Percentiles rank a stretch among this genome's conserved stretches.
phyloP scores from a whole-genome alignment of 495 filamentous ascomycete genomes.

The Aspergillus mulundensis region DNA sequence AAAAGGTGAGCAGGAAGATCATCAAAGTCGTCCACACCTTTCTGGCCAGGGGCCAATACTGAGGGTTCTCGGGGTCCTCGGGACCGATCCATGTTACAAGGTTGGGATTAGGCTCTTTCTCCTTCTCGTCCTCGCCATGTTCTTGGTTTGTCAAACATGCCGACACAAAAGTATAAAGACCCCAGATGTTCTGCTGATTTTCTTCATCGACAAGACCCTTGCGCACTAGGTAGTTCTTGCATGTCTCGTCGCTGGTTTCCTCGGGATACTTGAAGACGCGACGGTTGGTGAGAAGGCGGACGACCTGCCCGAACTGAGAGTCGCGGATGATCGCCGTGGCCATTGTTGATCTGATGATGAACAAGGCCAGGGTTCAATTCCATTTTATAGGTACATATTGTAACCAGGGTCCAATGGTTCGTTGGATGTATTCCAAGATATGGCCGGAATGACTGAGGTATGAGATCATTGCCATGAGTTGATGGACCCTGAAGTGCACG shows the following conservation, averaged over 20 bases:
- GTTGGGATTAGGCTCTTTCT: constrained; percentile 16
- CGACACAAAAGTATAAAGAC: background rate
- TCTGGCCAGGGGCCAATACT: constrained; percentile 45
- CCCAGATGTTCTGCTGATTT: background rate
- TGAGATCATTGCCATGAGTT: too few relatives aligned
- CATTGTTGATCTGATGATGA: background rate
- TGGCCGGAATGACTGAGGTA: too few relatives aligned
- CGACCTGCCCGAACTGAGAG: background rate
- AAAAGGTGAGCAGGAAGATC: background rate
- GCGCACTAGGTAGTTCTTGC: background rate
- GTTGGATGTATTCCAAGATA: too few relatives aligned
- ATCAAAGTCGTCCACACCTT: background rate
- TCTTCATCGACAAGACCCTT: background rate
- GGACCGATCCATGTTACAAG: constrained; percentile 53
- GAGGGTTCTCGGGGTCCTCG: constrained; percentile 50
- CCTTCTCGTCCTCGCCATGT: background rate
- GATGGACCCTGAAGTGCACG: too few relatives aligned
- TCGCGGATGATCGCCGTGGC: background rate
- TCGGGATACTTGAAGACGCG: background rate
- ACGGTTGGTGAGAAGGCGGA: background rate
- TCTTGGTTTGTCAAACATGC: background rate
- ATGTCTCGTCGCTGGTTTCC: background rate
- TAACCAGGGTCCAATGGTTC: too few relatives aligned
- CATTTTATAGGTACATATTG: too few relatives aligned
- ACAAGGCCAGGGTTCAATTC: background rate